phyloP scores from a whole-genome alignment of 257 asterid species.

The Coffea eugenioides region DNA sequence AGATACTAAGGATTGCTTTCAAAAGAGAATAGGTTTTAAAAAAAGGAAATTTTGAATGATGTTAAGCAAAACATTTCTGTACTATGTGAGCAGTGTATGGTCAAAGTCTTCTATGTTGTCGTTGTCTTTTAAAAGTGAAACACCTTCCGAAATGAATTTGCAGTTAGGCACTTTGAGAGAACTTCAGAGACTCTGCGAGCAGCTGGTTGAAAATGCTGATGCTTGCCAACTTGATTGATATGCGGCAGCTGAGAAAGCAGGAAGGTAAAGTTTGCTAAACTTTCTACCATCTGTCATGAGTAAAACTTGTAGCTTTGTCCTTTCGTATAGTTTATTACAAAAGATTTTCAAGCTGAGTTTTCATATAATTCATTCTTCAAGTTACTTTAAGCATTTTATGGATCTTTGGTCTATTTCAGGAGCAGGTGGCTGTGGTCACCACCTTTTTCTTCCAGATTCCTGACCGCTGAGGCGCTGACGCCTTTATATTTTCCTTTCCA shows the following conservation, averaged over 20 bases:
- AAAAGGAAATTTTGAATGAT: background rate
- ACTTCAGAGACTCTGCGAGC: constrained; percentile 84
- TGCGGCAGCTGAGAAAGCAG: constrained; percentile 62
- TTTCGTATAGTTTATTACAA: background rate
- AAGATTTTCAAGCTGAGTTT: background rate
- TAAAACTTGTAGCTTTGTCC: background rate
- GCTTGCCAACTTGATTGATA: constrained; percentile 77
- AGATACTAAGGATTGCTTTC: too few species aligned
- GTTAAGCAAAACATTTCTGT: background rate
- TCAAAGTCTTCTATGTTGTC: background rate
- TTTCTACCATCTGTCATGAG: background rate
- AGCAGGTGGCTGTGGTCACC: constrained; percentile 96
- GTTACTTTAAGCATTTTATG: background rate
- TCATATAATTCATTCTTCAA: background rate
- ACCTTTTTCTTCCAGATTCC: too few species aligned
- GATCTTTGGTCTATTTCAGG: constrained; percentile 35
- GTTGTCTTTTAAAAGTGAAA: constrained; percentile 1
- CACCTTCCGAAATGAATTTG: constrained; percentile 25
- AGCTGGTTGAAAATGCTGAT: constrained; percentile 71
- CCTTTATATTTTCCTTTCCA: too few species aligned
- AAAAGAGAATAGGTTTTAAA: background rate
- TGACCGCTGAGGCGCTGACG: too few species aligned
- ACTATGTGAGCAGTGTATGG: background rate
- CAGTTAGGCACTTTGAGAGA: constrained; percentile 86
- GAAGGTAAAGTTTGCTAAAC: constrained; percentile 47